Conservation (phyloP, 2,329 filamentous ascomycete genomes). For the Cordyceps farinosa region DNA sequence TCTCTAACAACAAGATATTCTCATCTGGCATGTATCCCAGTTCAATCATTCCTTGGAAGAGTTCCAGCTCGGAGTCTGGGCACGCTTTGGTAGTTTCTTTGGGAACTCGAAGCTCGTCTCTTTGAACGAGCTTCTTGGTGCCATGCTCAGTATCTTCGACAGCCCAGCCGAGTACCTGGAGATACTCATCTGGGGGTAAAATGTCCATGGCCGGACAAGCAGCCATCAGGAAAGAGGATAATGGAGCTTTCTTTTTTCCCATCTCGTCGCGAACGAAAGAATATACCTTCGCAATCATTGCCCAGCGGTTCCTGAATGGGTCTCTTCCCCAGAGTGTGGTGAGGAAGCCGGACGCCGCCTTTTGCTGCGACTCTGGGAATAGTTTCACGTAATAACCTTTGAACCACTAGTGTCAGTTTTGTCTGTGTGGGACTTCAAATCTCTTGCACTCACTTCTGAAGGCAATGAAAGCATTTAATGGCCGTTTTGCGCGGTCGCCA, state of each 20-base stretch:
- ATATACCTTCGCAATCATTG: constrained; percentile 52
- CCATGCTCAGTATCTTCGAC: constrained; percentile 31
- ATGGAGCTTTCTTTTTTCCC: constrained; percentile 42
- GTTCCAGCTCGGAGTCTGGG: constrained; percentile 30
- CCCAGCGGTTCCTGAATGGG: constrained; percentile 48
- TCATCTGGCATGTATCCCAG: not conserved
- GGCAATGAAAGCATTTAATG: constrained; percentile 33
- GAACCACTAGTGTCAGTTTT: constrained; percentile 1
- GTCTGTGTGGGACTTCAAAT: not conserved
- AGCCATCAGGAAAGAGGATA: constrained; percentile 45
- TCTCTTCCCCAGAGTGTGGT: constrained; percentile 48
- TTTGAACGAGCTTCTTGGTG: constrained; percentile 20
- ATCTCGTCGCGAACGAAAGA: constrained; percentile 49
- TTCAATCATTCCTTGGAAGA: constrained; percentile 21
- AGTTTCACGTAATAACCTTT: constrained; percentile 45
- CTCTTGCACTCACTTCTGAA: constrained; percentile 27
- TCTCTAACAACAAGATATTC: not conserved
- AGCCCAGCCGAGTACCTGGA: constrained; percentile 44
- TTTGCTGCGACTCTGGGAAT: constrained; percentile 47
- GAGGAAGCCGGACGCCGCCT: constrained; percentile 48
- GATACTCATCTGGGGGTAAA: constrained; percentile 42
- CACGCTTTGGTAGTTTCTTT: constrained; percentile 4
- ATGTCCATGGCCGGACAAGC: constrained; percentile 46
- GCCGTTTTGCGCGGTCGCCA: constrained; percentile 25
- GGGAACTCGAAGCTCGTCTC: constrained; percentile 12